Conservation (phyloP, 495 filamentous ascomycete species). For the Pyronema domesticum region DNA sequence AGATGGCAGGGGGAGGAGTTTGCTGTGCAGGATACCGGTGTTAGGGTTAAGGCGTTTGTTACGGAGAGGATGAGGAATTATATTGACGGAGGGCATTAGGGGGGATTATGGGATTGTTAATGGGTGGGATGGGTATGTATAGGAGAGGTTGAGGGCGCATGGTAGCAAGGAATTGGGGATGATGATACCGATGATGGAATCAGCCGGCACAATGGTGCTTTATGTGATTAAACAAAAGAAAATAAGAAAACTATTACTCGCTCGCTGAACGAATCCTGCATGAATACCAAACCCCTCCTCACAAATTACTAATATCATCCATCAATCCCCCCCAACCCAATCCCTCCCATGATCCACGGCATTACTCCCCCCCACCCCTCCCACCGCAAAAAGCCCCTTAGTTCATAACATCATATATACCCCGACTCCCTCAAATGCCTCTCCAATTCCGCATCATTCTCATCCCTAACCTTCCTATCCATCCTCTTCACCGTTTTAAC, state of each 20-base stretch:
- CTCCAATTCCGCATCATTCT: background rate
- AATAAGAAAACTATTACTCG: background rate
- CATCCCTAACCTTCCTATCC: background rate
- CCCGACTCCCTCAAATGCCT: background rate
- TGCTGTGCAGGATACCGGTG: conserved; percentile 24
- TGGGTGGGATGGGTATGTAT: background rate
- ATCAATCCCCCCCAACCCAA: background rate
- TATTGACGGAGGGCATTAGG: background rate
- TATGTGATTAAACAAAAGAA: background rate
- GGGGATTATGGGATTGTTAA: background rate
- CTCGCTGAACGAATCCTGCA: background rate
- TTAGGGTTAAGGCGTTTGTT: conserved; percentile 71
- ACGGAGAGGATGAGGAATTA: conserved; percentile 43
- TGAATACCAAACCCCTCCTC: background rate
- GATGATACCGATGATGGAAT: background rate
- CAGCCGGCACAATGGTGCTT: background rate
- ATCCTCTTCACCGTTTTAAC: background rate
- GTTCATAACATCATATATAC: background rate
- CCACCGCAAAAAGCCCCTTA: background rate
- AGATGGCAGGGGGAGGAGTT: conserved; percentile 32
- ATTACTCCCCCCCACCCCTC: too few species aligned
- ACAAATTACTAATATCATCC: background rate
- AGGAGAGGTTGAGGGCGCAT: background rate
- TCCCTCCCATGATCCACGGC: too few species aligned
- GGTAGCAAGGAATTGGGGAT: background rate